These are phyloP conservation scores for Yamadazyma akitaensis DNA, from an alignment of 805 yeast genomes.

Conservation along the genomic window DNA sequence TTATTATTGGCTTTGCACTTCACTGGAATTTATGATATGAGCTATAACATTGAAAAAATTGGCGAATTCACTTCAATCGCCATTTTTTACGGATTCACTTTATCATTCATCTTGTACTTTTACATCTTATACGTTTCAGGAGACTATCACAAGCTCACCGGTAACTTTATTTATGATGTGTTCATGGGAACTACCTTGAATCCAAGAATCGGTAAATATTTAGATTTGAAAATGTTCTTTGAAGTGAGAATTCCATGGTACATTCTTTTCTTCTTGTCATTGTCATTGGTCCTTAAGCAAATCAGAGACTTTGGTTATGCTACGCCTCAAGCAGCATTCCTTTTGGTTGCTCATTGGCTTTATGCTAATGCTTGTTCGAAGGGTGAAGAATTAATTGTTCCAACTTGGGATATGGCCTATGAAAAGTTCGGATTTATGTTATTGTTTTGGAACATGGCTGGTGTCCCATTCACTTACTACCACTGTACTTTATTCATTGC, in stretches of 20 bases:
- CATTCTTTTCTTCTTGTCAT: constrained; percentile 72
- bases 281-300: constrained; percentile 76
- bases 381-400: constrained; percentile 96
- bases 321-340: constrained; percentile 68
- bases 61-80: constrained; percentile 94
- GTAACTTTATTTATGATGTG: constrained; percentile 83
- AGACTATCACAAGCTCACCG: constrained; percentile 89
- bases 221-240: constrained; percentile 92
- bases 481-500: constrained; percentile 84
- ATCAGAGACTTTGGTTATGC: constrained; percentile 77
- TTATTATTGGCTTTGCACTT: constrained; percentile 63
- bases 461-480: constrained; percentile 97
- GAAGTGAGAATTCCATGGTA: constrained; percentile 98
- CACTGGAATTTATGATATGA: constrained; percentile 69
- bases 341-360: constrained; percentile 83
- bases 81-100: constrained; percentile 69
- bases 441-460: constrained; percentile 98
- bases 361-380: constrained; percentile 97
- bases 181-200: constrained; percentile 98
- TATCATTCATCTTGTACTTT: constrained; percentile 67
- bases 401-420: constrained; percentile 99
- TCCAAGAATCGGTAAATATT: constrained; percentile 85
- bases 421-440: constrained; percentile 99
- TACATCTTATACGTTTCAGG: constrained; percentile 61
- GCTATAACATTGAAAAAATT: constrained; percentile 73